Evolutionary conservation across 2,329 filamentous ascomycete species (phyloP).

Genomic region (Allantophomopsis lycopodina): DNA sequence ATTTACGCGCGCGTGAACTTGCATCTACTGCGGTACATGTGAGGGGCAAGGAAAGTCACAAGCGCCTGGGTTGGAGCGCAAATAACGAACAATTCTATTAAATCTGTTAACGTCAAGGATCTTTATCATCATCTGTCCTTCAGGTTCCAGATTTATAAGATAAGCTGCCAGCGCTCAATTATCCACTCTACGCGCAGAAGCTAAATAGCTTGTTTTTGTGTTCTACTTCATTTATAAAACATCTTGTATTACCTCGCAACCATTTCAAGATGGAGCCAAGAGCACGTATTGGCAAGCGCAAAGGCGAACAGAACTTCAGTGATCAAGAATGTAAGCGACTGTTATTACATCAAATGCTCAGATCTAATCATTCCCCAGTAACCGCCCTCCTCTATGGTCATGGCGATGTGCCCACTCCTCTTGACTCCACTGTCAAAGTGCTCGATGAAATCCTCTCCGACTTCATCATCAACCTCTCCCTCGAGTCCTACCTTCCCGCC

Average conservation of each 20-base stretch:
- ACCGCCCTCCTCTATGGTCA: conserved; percentile 65
- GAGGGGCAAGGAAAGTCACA: no score
- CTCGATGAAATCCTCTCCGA: conserved; percentile 95
- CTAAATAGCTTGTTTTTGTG: no score
- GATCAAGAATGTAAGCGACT: conserved; percentile 49
- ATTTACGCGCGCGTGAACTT: no score
- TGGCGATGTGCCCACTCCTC: conserved; percentile 64
- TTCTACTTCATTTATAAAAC: no score
- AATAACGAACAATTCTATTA: no score
- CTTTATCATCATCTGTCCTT: no score
- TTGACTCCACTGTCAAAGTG: conserved; percentile 71
- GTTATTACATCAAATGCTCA: background rate
- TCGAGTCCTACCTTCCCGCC: conserved; percentile 75
- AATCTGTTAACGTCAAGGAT: no score
- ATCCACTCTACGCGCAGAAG: no score
- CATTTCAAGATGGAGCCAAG: conserved; percentile 51
- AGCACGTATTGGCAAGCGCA: conserved; percentile 65
- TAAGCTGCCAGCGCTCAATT: no score
- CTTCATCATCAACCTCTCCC: conserved; percentile 88
- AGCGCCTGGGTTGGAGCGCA: no score
- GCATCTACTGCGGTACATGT: no score
- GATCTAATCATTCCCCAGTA: conserved; percentile 30
- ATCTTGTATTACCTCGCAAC: background rate
- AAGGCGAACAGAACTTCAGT: conserved; percentile 71
- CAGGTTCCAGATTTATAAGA: no score